Conservation (phyloP, 1,284 basidiomycete species). For the Ustilago bromivora region DNA sequence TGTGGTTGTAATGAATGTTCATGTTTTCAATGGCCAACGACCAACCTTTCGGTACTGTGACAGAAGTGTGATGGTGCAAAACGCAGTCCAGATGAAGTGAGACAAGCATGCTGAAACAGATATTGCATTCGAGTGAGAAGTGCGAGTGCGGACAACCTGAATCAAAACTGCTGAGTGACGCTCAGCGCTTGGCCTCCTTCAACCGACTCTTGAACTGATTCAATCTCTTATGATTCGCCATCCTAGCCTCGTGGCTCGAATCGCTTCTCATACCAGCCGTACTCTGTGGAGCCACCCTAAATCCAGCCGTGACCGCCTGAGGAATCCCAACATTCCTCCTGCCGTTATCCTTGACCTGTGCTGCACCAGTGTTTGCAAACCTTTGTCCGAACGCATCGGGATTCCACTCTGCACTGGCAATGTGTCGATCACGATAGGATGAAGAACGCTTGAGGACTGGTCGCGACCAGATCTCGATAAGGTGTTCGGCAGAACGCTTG, state of each 20-base stretch:
- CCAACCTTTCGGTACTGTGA: background rate
- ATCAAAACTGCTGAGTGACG: background rate
- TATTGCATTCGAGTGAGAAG: background rate
- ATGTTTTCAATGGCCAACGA: background rate
- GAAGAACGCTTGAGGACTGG: conserved; percentile 66
- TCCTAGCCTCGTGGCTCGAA: conserved; percentile 50
- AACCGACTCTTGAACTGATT: conserved; percentile 62
- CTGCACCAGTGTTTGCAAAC: background rate
- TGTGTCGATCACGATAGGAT: conserved; percentile 65
- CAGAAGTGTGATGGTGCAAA: background rate
- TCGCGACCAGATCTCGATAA: conserved; percentile 75
- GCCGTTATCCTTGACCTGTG: conserved; percentile 21
- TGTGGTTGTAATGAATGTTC: background rate
- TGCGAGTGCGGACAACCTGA: background rate
- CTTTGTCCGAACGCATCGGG: conserved; percentile 49
- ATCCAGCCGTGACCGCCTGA: conserved; percentile 58
- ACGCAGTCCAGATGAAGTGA: background rate
- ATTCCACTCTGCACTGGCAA: conserved; percentile 58
- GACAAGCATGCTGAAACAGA: background rate
- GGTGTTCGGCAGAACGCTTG: conserved; percentile 82
- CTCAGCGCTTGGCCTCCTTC: conserved; percentile 56
- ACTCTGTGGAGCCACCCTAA: conserved; percentile 56
- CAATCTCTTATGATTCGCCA: conserved; percentile 59
- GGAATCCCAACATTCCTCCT: conserved; percentile 60
- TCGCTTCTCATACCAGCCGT: conserved; percentile 52